Evolutionary conservation across 2,329 filamentous ascomycete genomes (phyloP), one percentile per base, ranked within the genome.

Genomic region (Colletotrichum musae): DNA sequence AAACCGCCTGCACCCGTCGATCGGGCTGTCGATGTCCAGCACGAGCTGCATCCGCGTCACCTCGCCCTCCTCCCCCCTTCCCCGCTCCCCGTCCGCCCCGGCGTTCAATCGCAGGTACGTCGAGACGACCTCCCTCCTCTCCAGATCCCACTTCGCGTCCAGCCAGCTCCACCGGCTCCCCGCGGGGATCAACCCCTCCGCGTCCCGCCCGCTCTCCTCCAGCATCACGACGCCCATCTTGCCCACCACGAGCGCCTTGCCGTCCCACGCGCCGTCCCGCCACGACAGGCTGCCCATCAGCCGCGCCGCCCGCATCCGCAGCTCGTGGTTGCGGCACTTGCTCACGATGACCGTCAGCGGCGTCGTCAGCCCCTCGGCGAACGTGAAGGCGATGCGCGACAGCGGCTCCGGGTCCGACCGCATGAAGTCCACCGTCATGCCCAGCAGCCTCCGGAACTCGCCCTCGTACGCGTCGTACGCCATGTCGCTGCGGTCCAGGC

Each of bases 281-380:
- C 73, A 73, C 39, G 73, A 66, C 36, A 74, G 39, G 6, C 47
- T 56, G 1, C 63, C 58, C 21, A 70, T 58, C 15, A 70, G 15
- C 7, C 66, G 56, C 21, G 70, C 45, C 7, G 66, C 73, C 48
- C 57, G 57, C 66, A 72, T 71, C 4, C 71, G 52, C 5, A 72
- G 4, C 4, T 67, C 70, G n/a, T 70, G 71, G n/a, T 64, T 61
- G 2, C 73, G 64, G 47, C 73, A 74, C 26, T 71, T 73, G 39
- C 51, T 56, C 13, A 74, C 60, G 50, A 65, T 64, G 4, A 67
- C 60, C 7, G 61, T 66, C 5, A 74, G 71, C 18, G 72, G 68
- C 2, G 58, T 60, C 4, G 59, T 65, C 28, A 72, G 39, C n/a
- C 72, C 72, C 66, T 71, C 70, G 13, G 60, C 52, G 39, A 70